Percentiles rank a stretch among this genome's conserved stretches.
phyloP scores from a whole-genome alignment of 257 asterid species.

The Orobanche coerulescens region DNA sequence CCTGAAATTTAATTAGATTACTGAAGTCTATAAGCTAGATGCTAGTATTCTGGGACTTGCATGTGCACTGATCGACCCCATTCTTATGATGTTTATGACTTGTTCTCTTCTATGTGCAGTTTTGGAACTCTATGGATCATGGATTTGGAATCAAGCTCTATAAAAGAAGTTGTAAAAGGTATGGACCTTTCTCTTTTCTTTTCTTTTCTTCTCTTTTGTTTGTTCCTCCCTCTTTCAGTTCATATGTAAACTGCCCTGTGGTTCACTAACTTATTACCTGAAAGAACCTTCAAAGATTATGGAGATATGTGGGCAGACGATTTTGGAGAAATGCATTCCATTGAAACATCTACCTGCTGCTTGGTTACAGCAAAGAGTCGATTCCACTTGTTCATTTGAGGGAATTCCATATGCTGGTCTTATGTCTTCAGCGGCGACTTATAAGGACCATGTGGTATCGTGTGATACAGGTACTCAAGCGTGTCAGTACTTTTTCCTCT shows the following conservation, averaged over 20 bases:
- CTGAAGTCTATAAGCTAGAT: not conserved
- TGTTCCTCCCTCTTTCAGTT: not conserved
- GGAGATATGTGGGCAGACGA: slow-evolving; percentile 70
- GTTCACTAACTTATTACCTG: slow-evolving; percentile 32
- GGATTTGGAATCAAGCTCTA: slow-evolving; percentile 55
- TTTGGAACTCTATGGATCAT: slow-evolving; percentile 69
- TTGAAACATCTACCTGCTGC: slow-evolving; percentile 49
- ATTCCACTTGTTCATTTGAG: slow-evolving; percentile 30
- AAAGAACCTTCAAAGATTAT: slow-evolving; percentile 69
- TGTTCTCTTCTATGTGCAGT: too few relatives aligned
- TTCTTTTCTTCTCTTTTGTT: not conserved
- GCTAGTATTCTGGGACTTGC: not conserved
- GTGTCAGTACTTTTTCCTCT: slow-evolving; percentile 8
- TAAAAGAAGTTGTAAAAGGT: slow-evolving; percentile 74
- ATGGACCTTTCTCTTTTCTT: slow-evolving; percentile 13
- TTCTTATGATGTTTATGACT: not conserved
- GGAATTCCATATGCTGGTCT: slow-evolving; percentile 64
- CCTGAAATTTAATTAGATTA: not conserved
- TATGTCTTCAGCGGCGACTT: slow-evolving; percentile 61
- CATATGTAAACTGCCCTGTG: slow-evolving; percentile 10
- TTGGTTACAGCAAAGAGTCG: slow-evolving; percentile 47
- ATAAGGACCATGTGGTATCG: slow-evolving; percentile 42
- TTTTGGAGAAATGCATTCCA: slow-evolving; percentile 57
- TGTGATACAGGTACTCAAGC: slow-evolving; percentile 64
- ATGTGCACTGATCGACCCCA: not conserved